Percentiles rank a stretch among this genome's conserved stretches.
These are phyloP conservation scores for Euphrasia arctica DNA, from an alignment of 305 asterid genomes.

Conservation along the genomic window DNA sequence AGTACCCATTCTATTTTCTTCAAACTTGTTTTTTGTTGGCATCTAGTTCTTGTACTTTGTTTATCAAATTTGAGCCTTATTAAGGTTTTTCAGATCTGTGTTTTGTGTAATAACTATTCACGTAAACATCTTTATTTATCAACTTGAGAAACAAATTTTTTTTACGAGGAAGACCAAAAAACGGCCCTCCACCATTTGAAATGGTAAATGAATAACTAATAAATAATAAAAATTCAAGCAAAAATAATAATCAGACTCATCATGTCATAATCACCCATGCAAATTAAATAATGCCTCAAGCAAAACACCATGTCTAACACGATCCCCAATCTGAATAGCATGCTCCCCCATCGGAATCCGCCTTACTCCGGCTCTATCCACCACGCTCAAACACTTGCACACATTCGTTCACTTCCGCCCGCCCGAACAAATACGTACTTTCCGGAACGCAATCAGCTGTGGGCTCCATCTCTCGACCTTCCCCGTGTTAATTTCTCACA, in stretches of 20 bases:
- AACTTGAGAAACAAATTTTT: too few relatives aligned
- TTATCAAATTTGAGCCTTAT: too few relatives aligned
- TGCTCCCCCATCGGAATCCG: constrained; percentile 63
- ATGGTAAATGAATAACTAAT: background rate
- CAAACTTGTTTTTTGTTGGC: too few relatives aligned
- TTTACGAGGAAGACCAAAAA: too few relatives aligned
- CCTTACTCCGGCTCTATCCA: constrained; percentile 49
- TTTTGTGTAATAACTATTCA: too few relatives aligned
- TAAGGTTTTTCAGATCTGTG: too few relatives aligned
- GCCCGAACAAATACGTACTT: constrained; percentile 35
- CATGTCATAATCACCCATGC: background rate
- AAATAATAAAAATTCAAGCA: background rate
- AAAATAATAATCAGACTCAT: background rate
- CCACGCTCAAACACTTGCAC: constrained; percentile 58
- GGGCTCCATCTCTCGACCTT: constrained; percentile 37
- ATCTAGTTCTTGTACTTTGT: too few relatives aligned
- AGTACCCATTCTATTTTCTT: too few relatives aligned
- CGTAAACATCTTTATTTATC: too few relatives aligned
- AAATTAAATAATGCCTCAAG: constrained; percentile 33
- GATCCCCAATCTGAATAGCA: constrained; percentile 42
- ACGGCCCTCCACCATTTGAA: background rate
- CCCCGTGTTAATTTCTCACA: constrained; percentile 45
- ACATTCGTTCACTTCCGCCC: constrained; percentile 35
- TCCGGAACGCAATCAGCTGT: constrained; percentile 51
- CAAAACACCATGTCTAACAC: constrained; percentile 39